Base-by-base conservation (phyloP, 352 stramenopile genomes). In the Globisporangium okanoganense region DNA sequence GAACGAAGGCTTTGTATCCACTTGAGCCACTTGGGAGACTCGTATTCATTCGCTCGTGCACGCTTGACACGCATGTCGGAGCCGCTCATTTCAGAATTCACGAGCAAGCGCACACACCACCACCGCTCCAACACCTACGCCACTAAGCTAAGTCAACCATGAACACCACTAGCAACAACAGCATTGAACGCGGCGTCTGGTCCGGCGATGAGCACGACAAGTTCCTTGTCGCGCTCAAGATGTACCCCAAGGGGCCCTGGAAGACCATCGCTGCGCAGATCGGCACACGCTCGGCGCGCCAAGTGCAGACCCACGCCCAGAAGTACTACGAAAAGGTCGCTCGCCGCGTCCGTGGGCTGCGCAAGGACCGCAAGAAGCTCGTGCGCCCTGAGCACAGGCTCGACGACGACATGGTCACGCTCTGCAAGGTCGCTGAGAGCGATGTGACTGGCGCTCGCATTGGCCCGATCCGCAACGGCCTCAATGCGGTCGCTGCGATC, bases 291-390 rank as follows among this genome's bases (percentile, higher is more conserved):
- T 85, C 76, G 24, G 65, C 79, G 13, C 72, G 82, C 9, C 82
- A 91, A 59, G 78, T 88, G 61, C 79, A 89, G 63, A 89, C 78
- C 22, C 71, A 79, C 51, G 69, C 69, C 4, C 68, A 79, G 58
- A 79, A 79, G 56, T 91, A 91, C 65, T 81, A 85, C 60, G 78
- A 91, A 55, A 89, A 91, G 60, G 79, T 91, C 55, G 73, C 78
- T 52, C 76, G 82, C 2, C 69, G 78, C 16, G 62, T 87, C 43
- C 79, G 82, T 6, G 78, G 82, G 0, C 66, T 91, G 5, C 79
- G 81, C 64, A 85, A 86, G 56, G 45, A 51, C 27, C 79, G 45
- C 64, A 87, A 80, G 67, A 83, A 69, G 27, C 78, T 73, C 64
- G 76, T 69, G 10, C 56, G 79, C n/a, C 65, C 76, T 14, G 77